Evolutionary conservation across 2,329 filamentous ascomycete genomes (phyloP), one percentile per base, ranked within the genome.

Genomic region (Lasiodiplodia sp.): DNA sequence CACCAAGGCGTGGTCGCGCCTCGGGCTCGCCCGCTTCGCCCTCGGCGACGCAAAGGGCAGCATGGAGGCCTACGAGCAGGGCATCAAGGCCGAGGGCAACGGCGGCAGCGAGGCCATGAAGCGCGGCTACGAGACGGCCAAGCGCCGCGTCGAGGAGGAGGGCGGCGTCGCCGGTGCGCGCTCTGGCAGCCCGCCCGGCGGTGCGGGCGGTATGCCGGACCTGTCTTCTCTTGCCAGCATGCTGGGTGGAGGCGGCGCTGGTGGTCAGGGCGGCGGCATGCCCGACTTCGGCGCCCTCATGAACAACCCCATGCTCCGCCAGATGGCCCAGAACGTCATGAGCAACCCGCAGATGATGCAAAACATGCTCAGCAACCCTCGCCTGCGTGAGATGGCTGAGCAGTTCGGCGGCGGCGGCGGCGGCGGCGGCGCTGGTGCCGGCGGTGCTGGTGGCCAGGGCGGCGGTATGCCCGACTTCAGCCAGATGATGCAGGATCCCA

Each of bases 221-320:
- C 75, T 82, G 7, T 73, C 76, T 3, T 71, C 73, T 16, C 73
- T 82, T 37, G 82, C 83, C 14, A 77, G 79, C 38, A 84, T 85
- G 83, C 75, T 85, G 18, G 84, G 79, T 40, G 88, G 85, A 31
- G 88, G 85, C n/a, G 89, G 82, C 8, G 89, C 84, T 8, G 84
- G 85, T 28, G 89, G 85, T 16, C 86, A 82, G 31, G 88, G 82
- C 11, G 89, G 91, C 64, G 93, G 92, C 67, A 96, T 97, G 92
- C 94, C 94, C 14, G 95, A 98, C 79, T 85, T 99, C 28, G 83
- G 88, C 71, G 88, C 88, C 71, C 90, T 99, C 79, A 97, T 98
- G 94, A 94, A 86, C 85, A 99, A 98, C 84, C 96, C 96, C 68
- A 98, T 98, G 96, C 97, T 99, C 83, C 89, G 94, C 63, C 92